Base-by-base conservation (phyloP, 2,329 filamentous ascomycete species). In the Elsinoe australis region DNA sequence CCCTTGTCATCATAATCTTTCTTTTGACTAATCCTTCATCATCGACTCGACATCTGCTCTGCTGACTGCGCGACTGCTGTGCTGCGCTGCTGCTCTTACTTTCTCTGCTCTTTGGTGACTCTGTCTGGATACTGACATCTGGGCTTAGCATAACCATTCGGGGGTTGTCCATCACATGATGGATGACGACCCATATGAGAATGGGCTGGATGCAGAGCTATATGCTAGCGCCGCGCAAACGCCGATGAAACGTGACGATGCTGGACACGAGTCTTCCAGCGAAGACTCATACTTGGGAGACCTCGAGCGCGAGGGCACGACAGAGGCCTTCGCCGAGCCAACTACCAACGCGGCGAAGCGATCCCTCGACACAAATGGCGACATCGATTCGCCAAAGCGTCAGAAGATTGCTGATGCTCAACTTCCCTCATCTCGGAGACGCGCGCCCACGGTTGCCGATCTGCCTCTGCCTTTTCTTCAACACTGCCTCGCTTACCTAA, bases 401-500 rank as follows among this genome's bases (percentile, higher is more conserved):
- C 21, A 28, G 22, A 48, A 22, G 21, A 10, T 48, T 26, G 31
- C 45, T 18, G 8, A 4, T 21, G 5, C 28, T 21, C 18, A 21
- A 19, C 18, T n/a, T 12, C 39, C 26, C 29, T 32, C 26, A 32
- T 15, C 15, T 44, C n/a, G 21, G 21, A 21, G 44, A 18, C 12
- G 21, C 3, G 18, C 26, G 21, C 47, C 50, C 31, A 22, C 29
- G 24, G n/a, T 32, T 34, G 44, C 49, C 12, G 51, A 42, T 22
- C 48, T 57, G 14, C 51, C 58, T 14, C 32, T 52, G 2, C 58
- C 58, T 32, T 26, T 61, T n/a, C 62, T 59, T 59, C 62, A 65
- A 53, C 58, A 61, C 33, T 51, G 63, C 19, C 62, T 64, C 50
- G 39, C 56, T 15, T 54, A 56, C 34, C 53, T 64, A 7, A 55